These are phyloP conservation scores for Penicillium nordicum DNA, from an alignment of 2,329 filamentous ascomycete species.

Conservation along the genomic window DNA sequence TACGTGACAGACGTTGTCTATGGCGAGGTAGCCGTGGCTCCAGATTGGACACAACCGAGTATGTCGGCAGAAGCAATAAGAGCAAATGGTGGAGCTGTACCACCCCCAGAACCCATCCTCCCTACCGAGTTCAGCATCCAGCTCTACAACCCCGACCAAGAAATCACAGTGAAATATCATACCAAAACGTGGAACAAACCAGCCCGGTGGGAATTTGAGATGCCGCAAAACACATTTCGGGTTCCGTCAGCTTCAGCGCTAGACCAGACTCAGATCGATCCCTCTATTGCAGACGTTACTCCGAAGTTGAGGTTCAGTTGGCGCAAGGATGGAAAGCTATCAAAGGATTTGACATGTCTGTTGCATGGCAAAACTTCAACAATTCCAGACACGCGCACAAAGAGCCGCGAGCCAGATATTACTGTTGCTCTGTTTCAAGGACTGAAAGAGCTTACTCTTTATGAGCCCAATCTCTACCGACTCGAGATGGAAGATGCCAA, in stretches of 20 bases:
- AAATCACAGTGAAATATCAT: slow-evolving; percentile 64
- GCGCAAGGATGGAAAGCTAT: slow-evolving; percentile 82
- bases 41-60: slow-evolving; percentile 79
- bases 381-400: slow-evolving; percentile 60
- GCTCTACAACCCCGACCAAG: slow-evolving; percentile 91
- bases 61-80: slow-evolving; percentile 78
- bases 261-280: slow-evolving; percentile 67
- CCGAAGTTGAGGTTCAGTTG: slow-evolving; percentile 82
- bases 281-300: slow-evolving; percentile 52
- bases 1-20: slow-evolving; percentile 77
- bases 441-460: slow-evolving; percentile 76
- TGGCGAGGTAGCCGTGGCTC: slow-evolving; percentile 78
- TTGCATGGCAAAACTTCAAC: slow-evolving; percentile 73
- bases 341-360: slow-evolving; percentile 84
- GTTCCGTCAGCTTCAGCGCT: slow-evolving; percentile 73
- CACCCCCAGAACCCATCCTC: slow-evolving; percentile 66
- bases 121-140: slow-evolving; percentile 79
- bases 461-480: slow-evolving; percentile 86
- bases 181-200: slow-evolving; percentile 75
- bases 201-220: slow-evolving; percentile 85
- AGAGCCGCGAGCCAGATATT: slow-evolving; percentile 90
- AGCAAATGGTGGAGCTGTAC: slow-evolving; percentile 61
- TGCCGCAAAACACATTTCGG: slow-evolving; percentile 81
- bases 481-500: slow-evolving; percentile 94
- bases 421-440: slow-evolving; percentile 83